Evolutionary conservation across 1,284 basidiomycete species (phyloP).

Genomic region (Grifola frondosa): DNA sequence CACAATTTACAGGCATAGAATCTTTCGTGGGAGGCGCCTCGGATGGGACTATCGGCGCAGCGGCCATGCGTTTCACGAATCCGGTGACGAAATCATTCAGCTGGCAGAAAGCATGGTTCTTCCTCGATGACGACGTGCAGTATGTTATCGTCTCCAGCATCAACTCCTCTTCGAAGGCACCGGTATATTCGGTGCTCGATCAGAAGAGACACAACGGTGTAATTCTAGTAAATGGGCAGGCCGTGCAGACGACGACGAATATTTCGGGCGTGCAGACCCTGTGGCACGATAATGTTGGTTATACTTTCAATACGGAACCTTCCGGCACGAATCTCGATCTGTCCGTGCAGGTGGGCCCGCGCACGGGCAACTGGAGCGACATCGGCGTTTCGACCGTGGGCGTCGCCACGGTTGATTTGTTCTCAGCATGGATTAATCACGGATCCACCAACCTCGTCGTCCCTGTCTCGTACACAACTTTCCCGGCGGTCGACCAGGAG

Average conservation of each 20-base stretch:
- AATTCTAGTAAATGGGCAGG: slow-evolving; percentile 45
- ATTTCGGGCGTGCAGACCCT: slow-evolving; percentile 40
- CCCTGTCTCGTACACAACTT: slow-evolving; percentile 52
- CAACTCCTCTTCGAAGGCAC: slow-evolving; percentile 41
- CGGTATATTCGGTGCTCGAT: slow-evolving; percentile 65
- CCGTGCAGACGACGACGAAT: slow-evolving; percentile 25
- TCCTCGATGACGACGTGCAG: slow-evolving; percentile 61
- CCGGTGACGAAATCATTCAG: slow-evolving; percentile 52
- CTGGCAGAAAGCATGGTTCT: slow-evolving; percentile 74
- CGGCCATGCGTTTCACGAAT: slow-evolving; percentile 64
- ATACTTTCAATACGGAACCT: slow-evolving; percentile 36
- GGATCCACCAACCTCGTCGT: slow-evolving; percentile 23
- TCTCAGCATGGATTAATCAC: slow-evolving; percentile 61
- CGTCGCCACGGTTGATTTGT: slow-evolving; percentile 53
- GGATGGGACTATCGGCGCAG: slow-evolving; percentile 51
- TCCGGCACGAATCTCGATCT: slow-evolving; percentile 32
- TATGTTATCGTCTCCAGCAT: slow-evolving; percentile 59
- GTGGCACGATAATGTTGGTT: slow-evolving; percentile 61
- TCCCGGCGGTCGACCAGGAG: slow-evolving; percentile 44
- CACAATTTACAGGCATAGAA: slow-evolving; percentile 44
- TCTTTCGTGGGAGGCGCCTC: slow-evolving; percentile 65
- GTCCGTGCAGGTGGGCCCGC: slow-evolving; percentile 46
- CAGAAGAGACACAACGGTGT: slow-evolving; percentile 48
- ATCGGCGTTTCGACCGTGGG: slow-evolving; percentile 62
- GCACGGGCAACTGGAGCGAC: slow-evolving; percentile 59